These are phyloP conservation scores for Cadophora luteo-olivacea DNA, from an alignment of 2,329 filamentous ascomycete genomes.

Conservation along the genomic window DNA sequence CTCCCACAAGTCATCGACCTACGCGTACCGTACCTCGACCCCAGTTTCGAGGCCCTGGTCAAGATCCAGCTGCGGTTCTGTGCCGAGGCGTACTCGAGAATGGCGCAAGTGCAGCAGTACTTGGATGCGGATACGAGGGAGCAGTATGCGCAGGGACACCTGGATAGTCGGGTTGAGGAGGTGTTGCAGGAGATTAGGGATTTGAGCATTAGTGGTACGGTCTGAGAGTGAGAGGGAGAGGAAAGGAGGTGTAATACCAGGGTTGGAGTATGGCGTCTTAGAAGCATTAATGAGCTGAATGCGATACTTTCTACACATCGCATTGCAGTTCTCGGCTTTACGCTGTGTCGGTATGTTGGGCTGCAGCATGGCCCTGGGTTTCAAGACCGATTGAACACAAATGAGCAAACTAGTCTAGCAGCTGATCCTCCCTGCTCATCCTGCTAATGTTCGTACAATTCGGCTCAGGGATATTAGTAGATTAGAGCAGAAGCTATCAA, in stretches of 20 bases:
- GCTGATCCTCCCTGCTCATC: too few relatives aligned
- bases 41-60: slow-evolving; percentile 95
- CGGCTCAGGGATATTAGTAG: too few relatives aligned
- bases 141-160: slow-evolving; percentile 90
- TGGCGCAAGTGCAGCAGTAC: slow-evolving; percentile 99
- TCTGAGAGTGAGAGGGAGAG: slow-evolving; percentile 48
- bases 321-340: too few relatives aligned
- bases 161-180: slow-evolving; percentile 92
- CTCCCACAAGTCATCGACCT: slow-evolving; percentile 95
- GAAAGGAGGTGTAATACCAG: slow-evolving; percentile 17
- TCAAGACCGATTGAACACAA: too few relatives aligned
- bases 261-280: slow-evolving; percentile 35
- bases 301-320: background rate
- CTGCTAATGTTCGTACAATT: too few relatives aligned
- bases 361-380: background rate
- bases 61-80: slow-evolving; percentile 99
- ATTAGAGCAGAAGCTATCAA: too few relatives aligned
- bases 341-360: too few relatives aligned
- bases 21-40: slow-evolving; percentile 95
- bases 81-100: slow-evolving; percentile 94
- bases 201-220: slow-evolving; percentile 84
- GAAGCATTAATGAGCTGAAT: slow-evolving; percentile 21
- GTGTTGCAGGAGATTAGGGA: slow-evolving; percentile 97
- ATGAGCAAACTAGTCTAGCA: too few relatives aligned
- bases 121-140: slow-evolving; percentile 94